Evolutionary conservation across 129 eudicot genomes (phyloP), one percentile per base, ranked within the genome.

Genomic region (Silybum marianum): DNA sequence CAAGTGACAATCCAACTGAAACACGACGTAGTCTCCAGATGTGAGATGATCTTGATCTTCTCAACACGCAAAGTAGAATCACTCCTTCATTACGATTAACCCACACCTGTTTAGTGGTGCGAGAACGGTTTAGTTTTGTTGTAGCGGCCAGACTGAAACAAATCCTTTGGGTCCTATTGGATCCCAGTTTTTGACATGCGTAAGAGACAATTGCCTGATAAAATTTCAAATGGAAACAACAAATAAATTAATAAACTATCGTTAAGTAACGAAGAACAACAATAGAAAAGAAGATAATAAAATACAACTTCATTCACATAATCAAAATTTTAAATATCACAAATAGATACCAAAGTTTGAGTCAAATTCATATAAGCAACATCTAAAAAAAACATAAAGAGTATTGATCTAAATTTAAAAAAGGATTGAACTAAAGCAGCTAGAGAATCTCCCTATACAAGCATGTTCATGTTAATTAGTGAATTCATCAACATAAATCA

Each of bases 91-190:
- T 89, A 84, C 76, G 84, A 71, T 69, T 83, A 77, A 91, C 95
- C 99, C 97, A 89, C 98, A 87, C 97, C 90, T 73, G 42, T 82
- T 80, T 84, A 80, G 92, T 86, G 99, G 99, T 89, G 97, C 86
- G 93, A 91, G 97, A 88, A 83, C 67, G 60, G 83, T 86, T 84
- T 80, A 78, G 74, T 44, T 78, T 86, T 87, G 78, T 82, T 82
- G 90, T 84, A 95, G 91, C 98, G 78, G 99, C 99, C 99, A 95
- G 99, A 86, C 90, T 95, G 95, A 83, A 93, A 82, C 80, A 79
- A 84, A 86, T 88, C 85, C 84, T 89, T 81, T 65, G 82, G 84
- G 84, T 81, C 86, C 91, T 84, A 66, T 74, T 84, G 83, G 90
- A 88, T 87, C 85, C 84, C 81, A 87, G 74, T 40, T 73, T 69